Evolutionary conservation across 768 basidiomycete genomes (phyloP).

Genomic region (Kwoniella heveanensis): DNA sequence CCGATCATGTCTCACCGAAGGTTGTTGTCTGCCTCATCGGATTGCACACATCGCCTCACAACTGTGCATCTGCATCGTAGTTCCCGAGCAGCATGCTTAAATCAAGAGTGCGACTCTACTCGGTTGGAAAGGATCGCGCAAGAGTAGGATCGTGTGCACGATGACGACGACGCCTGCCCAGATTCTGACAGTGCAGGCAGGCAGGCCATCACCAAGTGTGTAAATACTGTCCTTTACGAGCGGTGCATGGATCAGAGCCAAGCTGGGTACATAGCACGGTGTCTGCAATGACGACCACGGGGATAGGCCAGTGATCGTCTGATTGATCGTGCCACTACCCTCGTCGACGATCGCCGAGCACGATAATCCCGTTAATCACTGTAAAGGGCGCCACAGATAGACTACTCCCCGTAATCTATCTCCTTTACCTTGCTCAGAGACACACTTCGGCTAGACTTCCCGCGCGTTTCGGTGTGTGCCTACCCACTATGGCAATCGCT

Average conservation of each 20-base stretch:
- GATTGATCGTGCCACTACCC: too few species aligned
- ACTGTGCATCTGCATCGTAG: neutral
- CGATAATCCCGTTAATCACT: too few species aligned
- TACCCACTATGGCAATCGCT: neutral
- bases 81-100: neutral
- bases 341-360: too few species aligned
- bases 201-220: neutral
- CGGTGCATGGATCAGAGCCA: neutral
- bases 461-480: neutral
- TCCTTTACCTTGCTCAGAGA: neutral
- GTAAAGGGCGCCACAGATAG: neutral
- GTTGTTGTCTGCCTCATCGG: too few species aligned
- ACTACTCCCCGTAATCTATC: neutral
- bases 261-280: too few species aligned
- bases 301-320: too few species aligned
- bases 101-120: neutral
- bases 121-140: neutral
- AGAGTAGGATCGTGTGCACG: neutral
- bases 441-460: neutral
- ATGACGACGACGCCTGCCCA: neutral
- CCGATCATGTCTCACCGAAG: neutral
- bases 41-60: too few species aligned
- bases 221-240: neutral
- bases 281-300: too few species aligned
- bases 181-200: neutral